A percentile compares a stretch with the other conserved stretches of the same genome.
Conservation (phyloP, 768 basidiomycete species). For the Termitomyces sp. region DNA sequence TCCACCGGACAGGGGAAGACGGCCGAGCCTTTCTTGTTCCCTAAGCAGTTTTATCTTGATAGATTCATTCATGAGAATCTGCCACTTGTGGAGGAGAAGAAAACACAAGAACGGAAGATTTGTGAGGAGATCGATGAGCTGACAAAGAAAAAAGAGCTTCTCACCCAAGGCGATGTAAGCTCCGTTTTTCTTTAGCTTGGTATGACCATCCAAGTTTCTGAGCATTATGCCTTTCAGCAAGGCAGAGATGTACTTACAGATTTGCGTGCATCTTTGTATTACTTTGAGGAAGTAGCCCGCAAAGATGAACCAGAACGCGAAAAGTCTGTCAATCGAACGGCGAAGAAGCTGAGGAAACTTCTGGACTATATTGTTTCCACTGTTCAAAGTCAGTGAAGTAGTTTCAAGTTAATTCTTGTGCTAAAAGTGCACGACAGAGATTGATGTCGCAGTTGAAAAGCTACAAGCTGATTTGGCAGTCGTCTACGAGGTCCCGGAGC, state of each 20-base stretch:
- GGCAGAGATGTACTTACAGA: constrained; percentile 54
- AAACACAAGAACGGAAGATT: constrained; percentile 31
- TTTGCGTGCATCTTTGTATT: constrained; percentile 56
- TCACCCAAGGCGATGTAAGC: constrained; percentile 55
- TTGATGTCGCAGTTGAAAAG: constrained; percentile 41
- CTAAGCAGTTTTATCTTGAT: constrained; percentile 65
- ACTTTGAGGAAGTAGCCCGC: constrained; percentile 64
- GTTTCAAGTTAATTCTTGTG: background rate
- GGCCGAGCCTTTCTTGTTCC: constrained; percentile 48
- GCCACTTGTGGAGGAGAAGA: constrained; percentile 34
- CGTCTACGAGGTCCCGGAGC: constrained; percentile 57
- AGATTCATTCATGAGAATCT: constrained; percentile 60
- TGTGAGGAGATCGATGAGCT: constrained; percentile 43
- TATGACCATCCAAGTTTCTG: background rate
- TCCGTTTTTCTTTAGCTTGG: background rate
- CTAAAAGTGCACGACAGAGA: constrained; percentile 29
- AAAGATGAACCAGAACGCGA: constrained; percentile 43
- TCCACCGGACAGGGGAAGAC: constrained; percentile 18
- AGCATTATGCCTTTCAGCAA: constrained; percentile 31
- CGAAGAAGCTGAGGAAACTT: constrained; percentile 45
- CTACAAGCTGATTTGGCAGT: constrained; percentile 37
- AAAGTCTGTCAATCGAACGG: constrained; percentile 34
- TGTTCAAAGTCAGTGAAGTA: constrained; percentile 39
- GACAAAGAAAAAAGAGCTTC: constrained; percentile 33
- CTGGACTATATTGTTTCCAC: constrained; percentile 46